Base-by-base conservation (phyloP, 1,139 yeast genomes). In the Candida pseudocylindracea region DNA sequence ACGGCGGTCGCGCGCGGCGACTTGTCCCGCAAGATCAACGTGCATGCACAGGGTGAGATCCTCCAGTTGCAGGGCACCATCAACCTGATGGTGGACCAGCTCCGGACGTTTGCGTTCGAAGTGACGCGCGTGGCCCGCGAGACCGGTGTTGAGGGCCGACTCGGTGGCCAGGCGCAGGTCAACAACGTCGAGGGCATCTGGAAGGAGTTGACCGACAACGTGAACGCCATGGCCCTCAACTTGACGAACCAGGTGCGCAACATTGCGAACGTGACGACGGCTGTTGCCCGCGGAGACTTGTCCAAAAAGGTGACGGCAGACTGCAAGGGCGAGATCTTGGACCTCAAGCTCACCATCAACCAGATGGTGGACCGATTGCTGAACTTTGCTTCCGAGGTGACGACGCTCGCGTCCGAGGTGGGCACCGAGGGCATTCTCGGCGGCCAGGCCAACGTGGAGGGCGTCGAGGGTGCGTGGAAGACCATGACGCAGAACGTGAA, bases 401-500 rank as follows among this genome's bases (percentile, higher is more conserved):
- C 93, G 1, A 76, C 88, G 2, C 61, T 80, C 38, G 85, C 93
- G 2, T 65, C 91, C 26, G 85, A 80, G 46, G 93, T 80, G 40
- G 93, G 93, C 44, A 80, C 92, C 2, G 71, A 78, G 42, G 93
- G 93, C 53, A 74, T 78, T 37, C 56, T 80, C 39, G 93, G 93
- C 33, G 93, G 93, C 15, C 93, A 80, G 50, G 93, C 93, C 4
- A 78, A 78, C 48, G 93, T 80, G 12, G 83, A 78, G 43, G 93
- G 79, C 50, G 93, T 80, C 26, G 93, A 79, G 53, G 93, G 93
- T 33, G 85, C 91, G 8, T 80, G 93, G 93, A 79, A 78, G 45
- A 92, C 83, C 30, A 79, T 80, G 31, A 80, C 93, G 0, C 91
- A 78, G 49, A 80, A 79, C 44, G 93, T 80, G 39, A 80, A 80